Conservation (phyloP, 2,329 filamentous ascomycete genomes). For the Pseudogymnoascus sp. region DNA sequence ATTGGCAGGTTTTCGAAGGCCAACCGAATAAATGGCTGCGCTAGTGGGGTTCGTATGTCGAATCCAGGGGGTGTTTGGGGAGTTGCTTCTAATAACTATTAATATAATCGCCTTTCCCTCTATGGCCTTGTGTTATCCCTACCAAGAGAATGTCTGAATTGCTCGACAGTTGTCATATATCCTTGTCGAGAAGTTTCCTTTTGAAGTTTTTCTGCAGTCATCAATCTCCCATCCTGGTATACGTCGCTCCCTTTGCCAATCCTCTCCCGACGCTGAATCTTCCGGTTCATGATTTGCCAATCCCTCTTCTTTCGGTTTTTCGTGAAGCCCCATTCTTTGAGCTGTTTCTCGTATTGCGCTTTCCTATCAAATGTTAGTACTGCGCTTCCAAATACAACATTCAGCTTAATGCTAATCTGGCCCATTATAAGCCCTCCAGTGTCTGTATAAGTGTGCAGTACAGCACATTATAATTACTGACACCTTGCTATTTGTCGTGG, state of each 20-base stretch:
- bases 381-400: not conserved
- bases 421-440: not conserved
- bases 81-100: not conserved
- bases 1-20: not conserved
- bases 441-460: not conserved
- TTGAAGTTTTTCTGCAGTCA: slow-evolving; percentile 10
- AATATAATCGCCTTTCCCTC: not conserved
- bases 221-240: not conserved
- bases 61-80: slow-evolving; percentile 10
- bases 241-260: slow-evolving; percentile 9
- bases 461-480: not conserved
- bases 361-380: slow-evolving; percentile 6
- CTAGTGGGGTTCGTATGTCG: slow-evolving; percentile 3
- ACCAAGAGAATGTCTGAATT: not conserved
- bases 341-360: slow-evolving; percentile 14
- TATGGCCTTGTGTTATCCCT: not conserved
- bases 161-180: not conserved
- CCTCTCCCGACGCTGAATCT: slow-evolving; percentile 8
- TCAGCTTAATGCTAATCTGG: not conserved
- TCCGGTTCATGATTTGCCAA: slow-evolving; percentile 10
- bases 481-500: not conserved
- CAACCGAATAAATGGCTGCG: not conserved
- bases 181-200: slow-evolving; percentile 12
- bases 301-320: slow-evolving; percentile 12
- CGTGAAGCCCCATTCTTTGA: slow-evolving; percentile 15